A percentile compares a stretch with the other conserved stretches of the same genome.
Conservation (phyloP, 345 rosid genomes). For the Cardiospermum halicacabum region DNA sequence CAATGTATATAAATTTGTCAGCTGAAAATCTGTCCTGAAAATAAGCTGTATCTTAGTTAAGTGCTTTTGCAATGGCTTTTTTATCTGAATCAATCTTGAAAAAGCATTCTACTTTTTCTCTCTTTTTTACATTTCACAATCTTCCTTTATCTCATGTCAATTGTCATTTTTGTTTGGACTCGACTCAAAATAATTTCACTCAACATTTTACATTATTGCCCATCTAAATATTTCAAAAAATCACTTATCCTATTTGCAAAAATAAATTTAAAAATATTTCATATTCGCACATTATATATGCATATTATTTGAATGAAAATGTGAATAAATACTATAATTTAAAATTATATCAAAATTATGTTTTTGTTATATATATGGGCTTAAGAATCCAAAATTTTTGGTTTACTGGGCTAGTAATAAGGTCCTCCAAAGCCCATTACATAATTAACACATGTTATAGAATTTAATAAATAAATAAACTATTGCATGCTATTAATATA, state of each 20-base stretch:
- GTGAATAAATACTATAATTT: no score
- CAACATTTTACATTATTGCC: neutral
- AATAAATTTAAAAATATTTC: no score
- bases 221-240: no score
- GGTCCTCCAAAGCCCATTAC: neutral
- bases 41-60: neutral
- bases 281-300: no score
- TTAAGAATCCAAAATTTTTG: neutral
- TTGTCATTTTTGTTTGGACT: neutral
- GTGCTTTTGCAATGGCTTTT: neutral
- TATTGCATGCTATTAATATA: no score
- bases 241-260: no score
- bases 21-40: constrained; percentile 7
- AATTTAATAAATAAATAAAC: no score
- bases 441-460: neutral
- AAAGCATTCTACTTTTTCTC: neutral
- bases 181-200: neutral
- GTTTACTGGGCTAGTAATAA: neutral
- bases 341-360: no score
- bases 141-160: neutral
- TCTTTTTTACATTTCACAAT: neutral
- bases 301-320: no score
- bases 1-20: neutral
- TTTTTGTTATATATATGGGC: neutral
- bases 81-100: neutral